Percentiles rank a stretch among this genome's conserved stretches.
Conservation (phyloP, 768 basidiomycete species). For the Lyophyllum decastes region DNA sequence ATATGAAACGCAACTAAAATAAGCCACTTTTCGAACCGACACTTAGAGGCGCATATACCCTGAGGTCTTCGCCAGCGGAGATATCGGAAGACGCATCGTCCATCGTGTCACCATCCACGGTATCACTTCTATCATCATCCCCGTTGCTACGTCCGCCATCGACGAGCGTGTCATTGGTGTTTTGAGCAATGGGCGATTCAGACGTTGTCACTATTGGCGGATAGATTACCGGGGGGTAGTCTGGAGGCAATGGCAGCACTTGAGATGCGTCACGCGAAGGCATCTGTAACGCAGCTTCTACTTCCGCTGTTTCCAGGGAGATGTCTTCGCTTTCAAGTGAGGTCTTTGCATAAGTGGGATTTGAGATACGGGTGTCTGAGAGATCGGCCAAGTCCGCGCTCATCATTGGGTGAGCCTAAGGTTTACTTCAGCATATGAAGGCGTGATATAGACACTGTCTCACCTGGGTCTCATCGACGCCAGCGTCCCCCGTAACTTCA, state of each 20-base stretch:
- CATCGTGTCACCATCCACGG: neutral
- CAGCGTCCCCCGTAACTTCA: neutral
- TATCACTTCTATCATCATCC: slow-evolving; percentile 6
- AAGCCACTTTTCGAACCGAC: neutral
- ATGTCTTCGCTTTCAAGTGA: neutral
- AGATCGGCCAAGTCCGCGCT: neutral
- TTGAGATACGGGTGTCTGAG: neutral
- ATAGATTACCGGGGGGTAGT: neutral
- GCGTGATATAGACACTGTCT: neutral
- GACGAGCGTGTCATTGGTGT: neutral
- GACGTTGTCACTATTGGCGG: neutral
- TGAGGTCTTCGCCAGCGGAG: slow-evolving; percentile 7
- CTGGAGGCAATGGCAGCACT: neutral
- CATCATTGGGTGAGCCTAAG: neutral
- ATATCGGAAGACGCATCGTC: slow-evolving; percentile 13
- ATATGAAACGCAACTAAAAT: neutral
- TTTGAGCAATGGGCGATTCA: neutral
- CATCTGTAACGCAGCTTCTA: neutral
- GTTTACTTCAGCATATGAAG: neutral
- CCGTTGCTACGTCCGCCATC: too few species aligned
- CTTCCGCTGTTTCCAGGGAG: neutral
- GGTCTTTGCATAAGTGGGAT: neutral
- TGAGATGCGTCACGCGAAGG: neutral
- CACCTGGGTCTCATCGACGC: neutral
- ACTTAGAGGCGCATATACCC: neutral